phyloP scores from a whole-genome alignment of 2,329 filamentous ascomycete species.

The Pestalotiopsis sp. region DNA sequence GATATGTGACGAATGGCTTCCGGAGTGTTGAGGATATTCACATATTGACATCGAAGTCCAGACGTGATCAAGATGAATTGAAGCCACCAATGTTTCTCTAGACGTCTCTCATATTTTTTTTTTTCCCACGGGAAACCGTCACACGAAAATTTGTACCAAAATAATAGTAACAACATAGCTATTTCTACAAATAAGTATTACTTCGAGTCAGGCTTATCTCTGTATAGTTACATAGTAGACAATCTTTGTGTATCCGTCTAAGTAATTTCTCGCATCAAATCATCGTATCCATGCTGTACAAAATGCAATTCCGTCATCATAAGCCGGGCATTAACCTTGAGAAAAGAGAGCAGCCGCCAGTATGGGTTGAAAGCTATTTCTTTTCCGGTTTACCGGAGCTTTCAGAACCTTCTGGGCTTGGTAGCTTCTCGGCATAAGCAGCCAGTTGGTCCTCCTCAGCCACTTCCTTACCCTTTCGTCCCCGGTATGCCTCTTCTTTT shows the following conservation, averaged over 20 bases:
- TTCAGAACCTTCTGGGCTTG: constrained; percentile 27
- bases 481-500: constrained; percentile 7
- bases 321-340: neutral
- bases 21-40: neutral
- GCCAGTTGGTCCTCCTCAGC: constrained; percentile 23
- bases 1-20: neutral
- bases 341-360: neutral
- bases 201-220: neutral
- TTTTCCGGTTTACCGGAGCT: neutral
- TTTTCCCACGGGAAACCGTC: no score
- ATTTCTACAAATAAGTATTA: no score
- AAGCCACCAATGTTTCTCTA: no score
- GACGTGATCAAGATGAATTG: no score
- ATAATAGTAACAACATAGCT: no score
- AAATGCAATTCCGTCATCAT: neutral
- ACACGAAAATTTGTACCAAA: no score
- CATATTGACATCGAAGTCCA: no score
- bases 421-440: constrained; percentile 31
- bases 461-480: constrained; percentile 14
- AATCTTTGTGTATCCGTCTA: neutral
- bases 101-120: no score
- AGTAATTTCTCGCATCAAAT: neutral
- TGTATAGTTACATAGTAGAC: neutral
- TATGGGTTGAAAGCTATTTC: neutral
- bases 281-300: neutral